Evolutionary conservation across 2,329 filamentous ascomycete genomes (phyloP).

Genomic region (Fusarium ambrosium): DNA sequence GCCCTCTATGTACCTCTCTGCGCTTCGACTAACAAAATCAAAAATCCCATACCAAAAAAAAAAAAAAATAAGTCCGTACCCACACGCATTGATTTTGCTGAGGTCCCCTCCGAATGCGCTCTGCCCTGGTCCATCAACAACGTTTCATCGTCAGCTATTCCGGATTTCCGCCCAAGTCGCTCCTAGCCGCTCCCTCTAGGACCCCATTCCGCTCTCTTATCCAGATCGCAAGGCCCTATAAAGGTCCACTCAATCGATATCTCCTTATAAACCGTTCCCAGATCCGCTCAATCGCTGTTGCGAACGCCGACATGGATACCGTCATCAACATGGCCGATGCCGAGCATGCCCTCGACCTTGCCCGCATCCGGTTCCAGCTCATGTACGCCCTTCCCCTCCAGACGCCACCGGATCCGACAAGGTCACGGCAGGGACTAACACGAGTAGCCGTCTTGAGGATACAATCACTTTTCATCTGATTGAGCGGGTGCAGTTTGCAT

Average conservation of each 20-base stretch:
- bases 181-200: not conserved
- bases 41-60: not conserved
- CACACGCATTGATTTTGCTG: constrained; percentile 5
- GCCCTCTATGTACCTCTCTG: not conserved
- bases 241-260: not conserved
- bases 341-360: constrained; percentile 87
- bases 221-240: not conserved
- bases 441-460: constrained; percentile 89
- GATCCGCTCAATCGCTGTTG: constrained; percentile 12
- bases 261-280: not conserved
- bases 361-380: constrained; percentile 92
- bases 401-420: not conserved
- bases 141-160: not conserved
- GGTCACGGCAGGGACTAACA: constrained; percentile 23
- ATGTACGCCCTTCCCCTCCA: constrained; percentile 71
- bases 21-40: not conserved
- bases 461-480: constrained; percentile 98
- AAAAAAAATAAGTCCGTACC: not conserved
- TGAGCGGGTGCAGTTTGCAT: constrained; percentile 96
- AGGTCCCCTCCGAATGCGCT: constrained; percentile 5
- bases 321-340: constrained; percentile 90
- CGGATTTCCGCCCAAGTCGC: not conserved
- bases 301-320: constrained; percentile 77
- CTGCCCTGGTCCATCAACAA: constrained; percentile 12
- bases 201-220: not conserved